Evolutionary conservation across 148 eudicot genomes (phyloP).

Genomic region (Rhododendron molle): DNA sequence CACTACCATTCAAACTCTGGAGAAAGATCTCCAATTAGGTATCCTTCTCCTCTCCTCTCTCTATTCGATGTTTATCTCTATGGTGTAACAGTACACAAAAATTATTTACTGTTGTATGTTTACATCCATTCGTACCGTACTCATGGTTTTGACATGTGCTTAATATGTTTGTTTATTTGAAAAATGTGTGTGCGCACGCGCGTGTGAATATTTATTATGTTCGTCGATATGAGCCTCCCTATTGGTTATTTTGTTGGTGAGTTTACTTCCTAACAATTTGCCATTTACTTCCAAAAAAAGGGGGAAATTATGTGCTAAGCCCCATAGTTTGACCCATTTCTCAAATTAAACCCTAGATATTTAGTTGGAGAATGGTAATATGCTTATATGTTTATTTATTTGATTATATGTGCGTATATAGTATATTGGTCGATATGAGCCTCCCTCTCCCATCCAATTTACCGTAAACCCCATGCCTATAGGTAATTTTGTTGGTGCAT

Average conservation of each 20-base stretch:
- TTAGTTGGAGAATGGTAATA: background rate
- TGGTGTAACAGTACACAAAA: background rate
- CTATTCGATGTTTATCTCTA: background rate
- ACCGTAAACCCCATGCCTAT: background rate
- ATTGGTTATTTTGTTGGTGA: background rate
- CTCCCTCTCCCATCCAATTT: background rate
- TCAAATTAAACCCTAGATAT: background rate
- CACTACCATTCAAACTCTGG: conserved; percentile 60
- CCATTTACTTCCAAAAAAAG: background rate
- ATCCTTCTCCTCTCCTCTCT: background rate
- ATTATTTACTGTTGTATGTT: too few species aligned
- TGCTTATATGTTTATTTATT: background rate
- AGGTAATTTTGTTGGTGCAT: background rate
- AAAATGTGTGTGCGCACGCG: background rate
- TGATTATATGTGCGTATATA: background rate
- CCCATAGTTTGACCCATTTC: background rate
- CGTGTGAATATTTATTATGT: background rate
- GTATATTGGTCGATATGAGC: background rate
- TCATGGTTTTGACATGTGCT: background rate
- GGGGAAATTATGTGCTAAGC: background rate
- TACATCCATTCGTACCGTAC: background rate
- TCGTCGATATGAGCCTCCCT: background rate
- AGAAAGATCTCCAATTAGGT: conserved; percentile 72
- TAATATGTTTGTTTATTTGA: background rate
- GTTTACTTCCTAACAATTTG: background rate